These are phyloP conservation scores for Coemansia furcata DNA, from an alignment of 192 early-diverging fungal species.

Conservation along the genomic window DNA sequence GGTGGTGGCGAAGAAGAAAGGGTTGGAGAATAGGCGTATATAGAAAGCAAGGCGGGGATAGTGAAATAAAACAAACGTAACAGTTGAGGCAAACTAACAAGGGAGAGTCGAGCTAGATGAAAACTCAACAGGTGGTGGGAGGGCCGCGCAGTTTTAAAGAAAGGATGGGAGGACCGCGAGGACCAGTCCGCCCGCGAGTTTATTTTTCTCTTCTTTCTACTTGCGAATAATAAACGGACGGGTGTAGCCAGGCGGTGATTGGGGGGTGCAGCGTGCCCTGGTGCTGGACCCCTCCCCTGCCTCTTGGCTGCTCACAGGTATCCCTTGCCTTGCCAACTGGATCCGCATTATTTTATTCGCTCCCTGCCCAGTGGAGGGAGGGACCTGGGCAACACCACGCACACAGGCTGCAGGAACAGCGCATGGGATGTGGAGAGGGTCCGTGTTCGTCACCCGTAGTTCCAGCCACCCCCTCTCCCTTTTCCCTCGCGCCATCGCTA, in stretches of 20 bases:
- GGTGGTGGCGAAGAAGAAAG: background rate
- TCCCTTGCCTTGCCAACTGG: background rate
- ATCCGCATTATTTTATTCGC: background rate
- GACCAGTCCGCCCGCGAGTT: slow-evolving; percentile 8
- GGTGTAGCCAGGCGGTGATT: background rate
- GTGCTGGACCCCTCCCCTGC: background rate
- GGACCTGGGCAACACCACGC: background rate
- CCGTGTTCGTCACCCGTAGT: background rate
- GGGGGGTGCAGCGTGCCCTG: slow-evolving; percentile 7
- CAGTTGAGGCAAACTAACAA: slow-evolving; percentile 4
- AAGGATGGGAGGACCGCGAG: background rate
- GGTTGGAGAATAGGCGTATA: background rate
- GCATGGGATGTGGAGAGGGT: background rate
- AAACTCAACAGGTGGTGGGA: background rate
- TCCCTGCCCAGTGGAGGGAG: background rate
- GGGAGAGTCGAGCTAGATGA: background rate
- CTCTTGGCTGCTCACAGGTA: background rate
- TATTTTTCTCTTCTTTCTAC: slow-evolving; percentile 1
- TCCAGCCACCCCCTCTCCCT: background rate
- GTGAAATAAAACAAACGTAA: background rate
- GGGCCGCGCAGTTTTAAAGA: slow-evolving; percentile 4
- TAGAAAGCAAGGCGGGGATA: background rate
- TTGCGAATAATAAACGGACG: background rate
- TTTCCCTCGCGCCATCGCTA: background rate
- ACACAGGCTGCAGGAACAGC: background rate